phyloP scores from a whole-genome alignment of 2,329 filamentous ascomycete genomes.

The Hymenoscyphus repandus region DNA sequence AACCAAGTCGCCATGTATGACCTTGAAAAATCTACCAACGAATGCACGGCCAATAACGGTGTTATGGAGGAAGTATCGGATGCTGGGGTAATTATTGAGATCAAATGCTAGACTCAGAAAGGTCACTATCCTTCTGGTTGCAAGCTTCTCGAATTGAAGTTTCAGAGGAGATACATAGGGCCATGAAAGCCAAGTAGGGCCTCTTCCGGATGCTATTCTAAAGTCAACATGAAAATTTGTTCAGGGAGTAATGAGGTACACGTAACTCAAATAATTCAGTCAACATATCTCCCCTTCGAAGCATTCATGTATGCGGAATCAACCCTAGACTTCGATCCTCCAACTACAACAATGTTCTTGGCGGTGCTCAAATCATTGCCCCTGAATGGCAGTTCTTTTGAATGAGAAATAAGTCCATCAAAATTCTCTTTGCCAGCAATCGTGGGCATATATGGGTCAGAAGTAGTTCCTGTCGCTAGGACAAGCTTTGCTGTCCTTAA shows the following conservation, averaged over 20 bases:
- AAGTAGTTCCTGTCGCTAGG: constrained; percentile 51
- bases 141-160: constrained; percentile 61
- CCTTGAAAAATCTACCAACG: constrained; percentile 50
- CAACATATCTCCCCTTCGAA: constrained; percentile 45
- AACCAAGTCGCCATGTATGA: constrained; percentile 50
- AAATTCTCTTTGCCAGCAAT: constrained; percentile 44
- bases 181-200: constrained; percentile 12
- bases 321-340: constrained; percentile 60
- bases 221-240: not conserved
- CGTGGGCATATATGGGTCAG: constrained; percentile 42
- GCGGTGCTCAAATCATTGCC: constrained; percentile 36
- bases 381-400: constrained; percentile 40
- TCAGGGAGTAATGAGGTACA: not conserved
- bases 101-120: constrained; percentile 53
- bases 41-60: constrained; percentile 50
- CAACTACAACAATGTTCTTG: constrained; percentile 50
- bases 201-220: constrained; percentile 9
- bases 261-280: constrained; percentile 53
- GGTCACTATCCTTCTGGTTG: constrained; percentile 59
- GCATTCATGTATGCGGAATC: constrained; percentile 61
- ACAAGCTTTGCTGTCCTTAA: constrained; percentile 38
- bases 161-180: constrained; percentile 50
- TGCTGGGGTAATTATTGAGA: constrained; percentile 52
- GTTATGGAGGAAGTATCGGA: constrained; percentile 30
- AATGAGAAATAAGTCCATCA: constrained; percentile 44